phyloP scores from a whole-genome alignment of 495 filamentous ascomycete genomes.

The Diplogelasinospora grovesii region DNA sequence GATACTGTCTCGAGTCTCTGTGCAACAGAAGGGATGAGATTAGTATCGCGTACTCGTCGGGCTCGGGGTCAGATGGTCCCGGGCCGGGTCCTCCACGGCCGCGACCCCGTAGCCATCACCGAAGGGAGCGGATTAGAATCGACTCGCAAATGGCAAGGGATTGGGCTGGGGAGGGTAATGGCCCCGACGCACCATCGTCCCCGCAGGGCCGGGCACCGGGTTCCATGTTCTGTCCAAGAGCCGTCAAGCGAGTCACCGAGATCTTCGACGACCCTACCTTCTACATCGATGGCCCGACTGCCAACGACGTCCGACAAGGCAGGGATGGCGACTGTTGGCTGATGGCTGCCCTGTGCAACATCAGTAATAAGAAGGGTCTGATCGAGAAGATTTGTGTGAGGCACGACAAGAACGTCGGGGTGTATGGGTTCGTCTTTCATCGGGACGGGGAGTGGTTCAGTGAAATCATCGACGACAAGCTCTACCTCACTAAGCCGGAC shows the following conservation, averaged over 20 bases:
- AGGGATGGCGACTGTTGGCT: slow-evolving; percentile 89
- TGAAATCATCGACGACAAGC: slow-evolving; percentile 73
- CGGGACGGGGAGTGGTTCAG: slow-evolving; percentile 91
- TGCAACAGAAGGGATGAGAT: slow-evolving; percentile 20
- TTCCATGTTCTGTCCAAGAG: slow-evolving; percentile 43
- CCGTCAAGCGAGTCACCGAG: slow-evolving; percentile 66
- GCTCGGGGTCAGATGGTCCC: no score
- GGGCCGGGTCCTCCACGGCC: no score
- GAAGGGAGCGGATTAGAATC: no score
- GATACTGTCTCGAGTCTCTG: slow-evolving; percentile 61
- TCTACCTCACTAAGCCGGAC: slow-evolving; percentile 76
- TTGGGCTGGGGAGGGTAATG: neutral
- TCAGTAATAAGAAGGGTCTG: slow-evolving; percentile 71
- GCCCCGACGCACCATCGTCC: neutral
- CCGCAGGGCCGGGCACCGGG: slow-evolving; percentile 13
- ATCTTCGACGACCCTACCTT: slow-evolving; percentile 86
- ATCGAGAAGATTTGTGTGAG: slow-evolving; percentile 82
- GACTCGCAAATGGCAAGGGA: no score
- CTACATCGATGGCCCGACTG: slow-evolving; percentile 73
- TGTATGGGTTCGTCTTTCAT: slow-evolving; percentile 93
- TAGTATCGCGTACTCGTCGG: neutral
- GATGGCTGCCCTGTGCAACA: slow-evolving; percentile 75
- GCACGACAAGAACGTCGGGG: slow-evolving; percentile 70
- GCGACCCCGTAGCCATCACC: no score
- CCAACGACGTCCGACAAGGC: slow-evolving; percentile 75